Evolutionary conservation across 306 rosid species (phyloP), one percentile per base, ranked within the genome.

Genomic region (Ochetophila trinervis): DNA sequence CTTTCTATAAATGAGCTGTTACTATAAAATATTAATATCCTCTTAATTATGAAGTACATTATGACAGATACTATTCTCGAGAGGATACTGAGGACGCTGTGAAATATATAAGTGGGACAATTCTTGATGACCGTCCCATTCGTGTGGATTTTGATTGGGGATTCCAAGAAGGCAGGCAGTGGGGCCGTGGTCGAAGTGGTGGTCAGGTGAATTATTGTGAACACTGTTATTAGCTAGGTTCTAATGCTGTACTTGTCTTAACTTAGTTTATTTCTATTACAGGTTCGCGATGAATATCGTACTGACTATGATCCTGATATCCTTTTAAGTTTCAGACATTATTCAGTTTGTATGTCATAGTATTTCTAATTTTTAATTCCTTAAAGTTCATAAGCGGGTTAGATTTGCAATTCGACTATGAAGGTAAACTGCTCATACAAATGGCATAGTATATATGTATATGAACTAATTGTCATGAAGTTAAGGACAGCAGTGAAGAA

Each of bases 91-190:
- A 90, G 78, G 99, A 93, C 78, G 96, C 96, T 67, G 96, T 92
- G 65, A 93, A 90, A 65, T 93, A 86, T 75, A 81, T 93, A 71
- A 93, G 99, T 37, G 97, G 97, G 58, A 93, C 99, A 8, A 90
- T 90, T 79, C 96, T 93, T 59, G 99, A 93, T 78, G 99, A 93
- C 60, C 98, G 98, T 66, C 97, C 96, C 53, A 89, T 93, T 78
- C 98, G 98, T 76, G 98, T 86, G 80, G 98, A 93, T 86, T 93
- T 93, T 81, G 99, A 93, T 61, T 93, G 99, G 99, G 99, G 99
- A 59, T 93, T 93, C 74, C 96, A 79, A 71, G 99, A 93, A 20
- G 99, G 99, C 12, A 84, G 99, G 74, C 99, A 93, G 75, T 93
- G 97, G 99, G 99, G 99, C 36, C 99, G 99, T 20, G 99, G 99